These are phyloP conservation scores for Pseudogymnoascus sp. DNA, from an alignment of 2,329 filamentous ascomycete genomes.

Conservation along the genomic window DNA sequence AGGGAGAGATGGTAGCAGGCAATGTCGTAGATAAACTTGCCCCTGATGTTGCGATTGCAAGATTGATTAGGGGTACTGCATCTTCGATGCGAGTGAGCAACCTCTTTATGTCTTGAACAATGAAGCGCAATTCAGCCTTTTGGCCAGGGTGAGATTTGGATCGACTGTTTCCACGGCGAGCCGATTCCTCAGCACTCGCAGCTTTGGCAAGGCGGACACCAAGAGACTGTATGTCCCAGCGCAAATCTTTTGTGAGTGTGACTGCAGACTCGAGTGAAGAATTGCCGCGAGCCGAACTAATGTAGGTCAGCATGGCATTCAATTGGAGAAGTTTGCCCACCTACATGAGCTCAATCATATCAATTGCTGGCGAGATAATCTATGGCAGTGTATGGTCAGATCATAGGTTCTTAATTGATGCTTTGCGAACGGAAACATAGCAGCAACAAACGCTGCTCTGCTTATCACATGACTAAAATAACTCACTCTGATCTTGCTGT, in stretches of 20 bases:
- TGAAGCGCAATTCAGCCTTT: slow-evolving; percentile 57
- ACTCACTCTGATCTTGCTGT: slow-evolving; percentile 75
- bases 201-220: slow-evolving; percentile 68
- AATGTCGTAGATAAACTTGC: slow-evolving; percentile 76
- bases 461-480: neutral
- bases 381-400: slow-evolving; percentile 27
- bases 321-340: slow-evolving; percentile 44
- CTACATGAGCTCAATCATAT: slow-evolving; percentile 85
- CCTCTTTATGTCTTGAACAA: slow-evolving; percentile 68
- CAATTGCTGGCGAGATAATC: slow-evolving; percentile 85
- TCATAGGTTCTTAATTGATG: neutral
- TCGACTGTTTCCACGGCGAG: slow-evolving; percentile 36
- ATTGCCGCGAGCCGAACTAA: slow-evolving; percentile 62
- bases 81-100: slow-evolving; percentile 78
- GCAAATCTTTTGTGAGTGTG: slow-evolving; percentile 71
- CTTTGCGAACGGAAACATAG: neutral
- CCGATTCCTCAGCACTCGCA: slow-evolving; percentile 54
- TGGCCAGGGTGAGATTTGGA: slow-evolving; percentile 47
- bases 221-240: slow-evolving; percentile 74
- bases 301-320: slow-evolving; percentile 17
- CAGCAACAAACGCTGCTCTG: neutral
- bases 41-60: slow-evolving; percentile 90
- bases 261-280: slow-evolving; percentile 80
- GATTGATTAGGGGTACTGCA: slow-evolving; percentile 81
- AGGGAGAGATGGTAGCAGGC: slow-evolving; percentile 79